Percentiles rank a stretch among this genome's conserved stretches.
These are phyloP conservation scores for Tardiomyces blankii DNA, from an alignment of 1,139 yeast genomes.

Conservation along the genomic window DNA sequence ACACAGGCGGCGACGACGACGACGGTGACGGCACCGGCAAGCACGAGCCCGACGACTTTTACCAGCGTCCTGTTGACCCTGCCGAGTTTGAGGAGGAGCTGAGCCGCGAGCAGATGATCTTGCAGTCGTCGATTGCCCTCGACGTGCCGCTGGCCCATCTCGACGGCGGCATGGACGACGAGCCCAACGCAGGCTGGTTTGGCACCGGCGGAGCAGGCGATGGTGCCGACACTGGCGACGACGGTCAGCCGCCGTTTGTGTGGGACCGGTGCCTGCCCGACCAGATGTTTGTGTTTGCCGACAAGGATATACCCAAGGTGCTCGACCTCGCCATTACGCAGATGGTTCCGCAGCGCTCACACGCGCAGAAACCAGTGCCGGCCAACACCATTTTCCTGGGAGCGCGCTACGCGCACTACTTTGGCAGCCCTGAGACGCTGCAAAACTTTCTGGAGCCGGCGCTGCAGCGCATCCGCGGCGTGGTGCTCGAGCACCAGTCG, in stretches of 20 bases:
- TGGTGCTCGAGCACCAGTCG: conserved; percentile 21
- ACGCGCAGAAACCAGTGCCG: conserved; percentile 30
- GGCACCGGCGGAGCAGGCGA: conserved; percentile 10
- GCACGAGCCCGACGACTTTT: conserved; percentile 19
- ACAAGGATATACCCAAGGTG: conserved; percentile 27
- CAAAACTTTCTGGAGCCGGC: conserved; percentile 25
- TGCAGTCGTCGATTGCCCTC: conserved; percentile 23
- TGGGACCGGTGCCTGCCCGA: conserved; percentile 32
- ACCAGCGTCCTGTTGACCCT: conserved; percentile 17
- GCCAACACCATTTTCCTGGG: conserved; percentile 33
- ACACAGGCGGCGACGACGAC: conserved; percentile 8
- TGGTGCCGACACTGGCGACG: conserved; percentile 10
- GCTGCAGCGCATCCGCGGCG: conserved; percentile 24
- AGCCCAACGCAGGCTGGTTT: conserved; percentile 1
- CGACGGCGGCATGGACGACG: conserved; percentile 5
- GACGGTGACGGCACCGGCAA: conserved; percentile 2
- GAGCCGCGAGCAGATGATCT: conserved; percentile 15
- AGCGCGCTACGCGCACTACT: conserved; percentile 31
- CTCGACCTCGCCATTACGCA: conserved; percentile 28
- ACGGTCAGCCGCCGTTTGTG: conserved; percentile 12
- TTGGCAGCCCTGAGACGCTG: conserved; percentile 25
- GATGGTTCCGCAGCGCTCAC: conserved; percentile 28
- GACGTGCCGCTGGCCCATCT: conserved; percentile 23
- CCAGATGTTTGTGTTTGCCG: conserved; percentile 28
- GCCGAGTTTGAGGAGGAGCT: conserved; percentile 17